These are phyloP conservation scores for Lasiosphaeria miniovina DNA, from an alignment of 495 filamentous ascomycete species.

Conservation along the genomic window DNA sequence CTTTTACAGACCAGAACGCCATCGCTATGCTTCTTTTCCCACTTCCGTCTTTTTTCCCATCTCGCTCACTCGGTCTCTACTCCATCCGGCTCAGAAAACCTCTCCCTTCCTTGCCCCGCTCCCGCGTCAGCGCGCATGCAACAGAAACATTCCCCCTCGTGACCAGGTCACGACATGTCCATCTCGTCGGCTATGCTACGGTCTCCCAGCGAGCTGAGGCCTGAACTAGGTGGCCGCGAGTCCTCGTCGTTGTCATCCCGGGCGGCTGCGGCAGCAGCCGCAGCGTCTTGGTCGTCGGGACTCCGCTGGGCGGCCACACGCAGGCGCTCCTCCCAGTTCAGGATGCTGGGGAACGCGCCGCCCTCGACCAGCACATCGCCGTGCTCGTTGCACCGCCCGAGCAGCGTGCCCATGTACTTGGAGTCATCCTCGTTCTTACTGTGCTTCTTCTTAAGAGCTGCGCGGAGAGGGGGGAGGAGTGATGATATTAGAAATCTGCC, in stretches of 20 bases:
- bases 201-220: slow-evolving; percentile 50
- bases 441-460: slow-evolving; percentile 77
- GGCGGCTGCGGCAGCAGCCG: not conserved
- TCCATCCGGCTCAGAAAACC: not conserved
- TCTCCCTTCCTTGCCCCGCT: no score
- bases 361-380: slow-evolving; percentile 69
- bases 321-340: slow-evolving; percentile 56
- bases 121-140: no score
- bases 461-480: no score
- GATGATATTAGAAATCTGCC: no score
- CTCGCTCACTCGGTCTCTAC: not conserved
- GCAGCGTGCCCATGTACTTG: slow-evolving; percentile 72
- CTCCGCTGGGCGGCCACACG: slow-evolving; percentile 22
- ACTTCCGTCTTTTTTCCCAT: not conserved
- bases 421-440: slow-evolving; percentile 76
- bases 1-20: slow-evolving; percentile 20
- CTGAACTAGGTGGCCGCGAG: slow-evolving; percentile 48
- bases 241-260: slow-evolving; percentile 25
- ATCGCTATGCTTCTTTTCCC: slow-evolving; percentile 28
- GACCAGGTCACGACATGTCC: slow-evolving; percentile 27
- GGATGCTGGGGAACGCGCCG: slow-evolving; percentile 60
- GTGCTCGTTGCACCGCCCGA: slow-evolving; percentile 68
- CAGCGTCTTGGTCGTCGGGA: slow-evolving; percentile 8
- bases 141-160: not conserved
- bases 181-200: slow-evolving; percentile 42